Base-by-base conservation (phyloP, 495 filamentous ascomycete genomes). In the Talaromyces borbonicus region DNA sequence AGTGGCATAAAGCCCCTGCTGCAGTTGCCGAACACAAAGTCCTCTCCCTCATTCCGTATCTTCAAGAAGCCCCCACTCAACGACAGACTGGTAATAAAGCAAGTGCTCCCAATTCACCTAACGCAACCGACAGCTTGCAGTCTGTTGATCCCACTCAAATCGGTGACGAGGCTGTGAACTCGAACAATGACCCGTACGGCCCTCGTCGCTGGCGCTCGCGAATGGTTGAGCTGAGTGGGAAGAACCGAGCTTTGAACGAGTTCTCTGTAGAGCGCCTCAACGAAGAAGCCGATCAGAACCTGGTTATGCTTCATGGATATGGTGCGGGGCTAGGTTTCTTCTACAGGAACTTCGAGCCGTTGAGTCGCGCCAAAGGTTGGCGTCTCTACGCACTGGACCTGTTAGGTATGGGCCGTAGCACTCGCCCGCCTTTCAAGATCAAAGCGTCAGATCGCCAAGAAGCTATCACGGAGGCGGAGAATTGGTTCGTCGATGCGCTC, bases 241-340 rank as follows among this genome's bases (percentile, higher is more conserved):
- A 87, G 58, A 75, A 94, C 54, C 80, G 92, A 22, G 83, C 82
- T 5, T 63, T 98, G 37, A 98, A 98, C 55, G 92, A 98, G 57
- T 90, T 96, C 64, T 84, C 83, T 6, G 79, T 98, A 1, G 89
- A 95, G 59, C 75, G 92, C 41, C 63, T 85, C 2, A 84, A 78
- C 19, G 92, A 97, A 50, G 63, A 77, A 24, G 73, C 78, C 5
- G 80, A 84, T 8, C 78, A 90, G 41, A 89, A 90, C 47, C 70
- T 98, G n/a, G 90, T 98, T 16, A 95, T 98, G 82, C 70, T 98
- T 9, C 92, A 98, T 58, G 92, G 92, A 29, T 97, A 97, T 62
- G 93, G 93, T 30, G 92, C 92, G 1, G 92, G 92, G 0, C 68
- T 98, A 3, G 92, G 87, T 4, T 97, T 97, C 59, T 98, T 95